Evolutionary conservation across 495 filamentous ascomycete species (phyloP), one percentile per base, ranked within the genome.

Genomic region (Gamarada debralockiae): DNA sequence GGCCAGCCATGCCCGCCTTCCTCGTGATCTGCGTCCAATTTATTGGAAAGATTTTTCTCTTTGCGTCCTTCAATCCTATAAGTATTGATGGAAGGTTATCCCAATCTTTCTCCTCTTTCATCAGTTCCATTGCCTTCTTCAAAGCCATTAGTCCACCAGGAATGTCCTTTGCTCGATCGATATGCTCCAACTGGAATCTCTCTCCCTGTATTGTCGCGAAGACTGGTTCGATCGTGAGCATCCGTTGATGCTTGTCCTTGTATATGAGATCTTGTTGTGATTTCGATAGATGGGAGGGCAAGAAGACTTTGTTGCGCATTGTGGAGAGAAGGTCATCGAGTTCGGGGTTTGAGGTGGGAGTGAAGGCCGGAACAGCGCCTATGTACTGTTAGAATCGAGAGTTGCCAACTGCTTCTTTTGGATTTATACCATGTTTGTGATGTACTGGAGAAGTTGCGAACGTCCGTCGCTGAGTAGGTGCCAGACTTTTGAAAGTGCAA

Each of bases 301-400:
- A 74, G 66, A 92, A 81, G 62, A 86, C 68, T 41, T 83, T 73
- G 52, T 76, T 59, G 52, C 83, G 82, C 67, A 86, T 7, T 0
- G 22, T 48, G 2, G 40, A 8, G 21, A 75, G 59, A 23, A 72
- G 64, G 34, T 66, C 52, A 55, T 83, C 70, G 50, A 85, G 68
- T 58, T 82, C 70, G 29, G 68, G 51, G 48, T 73, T 73, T 25
- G 73, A 73, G n/a, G 73, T 76, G n/a, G 71, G 59, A 3, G 60
- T 48, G 60, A 84, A 82, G 13, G 51, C 64, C 8, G 79, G 80
- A 8, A 84, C 65, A 25, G 65, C 55, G 13, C 55, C 71, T 73
- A 31, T 47, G 9, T 29, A 20, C 2, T 14, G 29, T 61, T 53
- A 56, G 43, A 27, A 40, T 37, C 9, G 8, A 24, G 2, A 25